phyloP scores from a whole-genome alignment of 192 early-diverging fungal genomes.

The Gigaspora rosea region DNA sequence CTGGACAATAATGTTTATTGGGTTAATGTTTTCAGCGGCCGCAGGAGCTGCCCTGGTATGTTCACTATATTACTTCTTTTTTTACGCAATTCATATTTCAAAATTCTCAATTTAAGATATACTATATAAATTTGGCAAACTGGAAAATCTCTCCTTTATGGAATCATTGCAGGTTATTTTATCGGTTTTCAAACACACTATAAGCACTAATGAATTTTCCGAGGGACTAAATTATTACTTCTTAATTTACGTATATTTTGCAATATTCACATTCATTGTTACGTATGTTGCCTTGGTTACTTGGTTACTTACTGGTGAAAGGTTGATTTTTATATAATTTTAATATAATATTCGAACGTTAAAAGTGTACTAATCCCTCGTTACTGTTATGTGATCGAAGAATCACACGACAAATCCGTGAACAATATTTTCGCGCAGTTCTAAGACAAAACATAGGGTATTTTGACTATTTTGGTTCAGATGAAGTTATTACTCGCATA shows the following conservation, averaged over 20 bases:
- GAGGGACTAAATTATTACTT: too few species aligned
- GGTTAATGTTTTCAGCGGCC: too few species aligned
- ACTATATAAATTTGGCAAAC: not conserved
- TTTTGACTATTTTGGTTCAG: not conserved
- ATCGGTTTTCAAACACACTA: slow-evolving; percentile 43
- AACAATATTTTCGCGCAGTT: slow-evolving; percentile 77
- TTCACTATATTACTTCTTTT: not conserved
- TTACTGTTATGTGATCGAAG: too few species aligned
- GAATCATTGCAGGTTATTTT: slow-evolving; percentile 7
- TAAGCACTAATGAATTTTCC: too few species aligned
- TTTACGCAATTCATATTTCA: not conserved
- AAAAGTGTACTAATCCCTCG: too few species aligned
- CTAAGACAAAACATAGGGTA: slow-evolving; percentile 68
- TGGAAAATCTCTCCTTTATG: not conserved
- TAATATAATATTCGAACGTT: too few species aligned
- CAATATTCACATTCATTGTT: too few species aligned
- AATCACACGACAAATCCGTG: slow-evolving; percentile 44
- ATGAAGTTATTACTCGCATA: slow-evolving; percentile 76
- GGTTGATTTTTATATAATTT: slow-evolving; percentile 27
- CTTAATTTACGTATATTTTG: too few species aligned
- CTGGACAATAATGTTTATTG: slow-evolving; percentile 37
- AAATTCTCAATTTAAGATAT: not conserved
- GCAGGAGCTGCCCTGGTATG: slow-evolving; percentile 6
- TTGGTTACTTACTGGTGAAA: slow-evolving; percentile 52
- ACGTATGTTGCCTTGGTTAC: slow-evolving; percentile 42